Evolutionary conservation across 2,329 filamentous ascomycete genomes (phyloP), one percentile per base, ranked within the genome.

Genomic region (Fusarium newnesense): DNA sequence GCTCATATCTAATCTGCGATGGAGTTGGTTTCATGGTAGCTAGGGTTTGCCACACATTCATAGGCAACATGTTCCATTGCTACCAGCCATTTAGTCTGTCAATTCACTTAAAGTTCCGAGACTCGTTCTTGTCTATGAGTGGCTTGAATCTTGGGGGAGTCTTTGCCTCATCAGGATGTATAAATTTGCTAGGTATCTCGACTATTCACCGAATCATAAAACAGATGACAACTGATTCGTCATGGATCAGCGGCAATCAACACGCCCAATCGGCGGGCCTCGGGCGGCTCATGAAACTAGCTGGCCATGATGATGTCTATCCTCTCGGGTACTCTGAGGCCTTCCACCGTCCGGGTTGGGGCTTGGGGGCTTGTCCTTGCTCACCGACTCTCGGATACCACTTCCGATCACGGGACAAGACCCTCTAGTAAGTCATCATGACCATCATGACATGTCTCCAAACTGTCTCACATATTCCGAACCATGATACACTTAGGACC

Each of bases 141-240:
- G 67, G 67, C 67, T 32, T 69, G 40, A 52, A 52, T 52, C 39
- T 39, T 28, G 37, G 59, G 34, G 39, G 56, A 69, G 42, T 64
- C 67, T 69, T 69, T 69, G 67, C 67, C 67, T 64, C 50, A 64
- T 69, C 58, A 69, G 67, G 67, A 58, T 50, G 26, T 64, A 69
- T 52, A 44, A 43, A 65, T 32, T 40, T 26, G 32, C 53, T 58
- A 69, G 37, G 56, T 54, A 52, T 70, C 59, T 69, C 44, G 44
- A 69, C 65, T 69, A 69, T 69, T 59, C 66, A 64, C 66, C 67
- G 67, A 69, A 69, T 69, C 67, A 69, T 69, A 47, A 47, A 39
- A 53, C 53, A 67, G 59, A 49, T 64, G 28, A 37, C 36, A 46
- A 36, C 32, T 53, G 46, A 63, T 39, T 42, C 44, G 56, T 50